Conservation (phyloP, 495 filamentous ascomycete genomes). For the Neurospora tetraspora region DNA sequence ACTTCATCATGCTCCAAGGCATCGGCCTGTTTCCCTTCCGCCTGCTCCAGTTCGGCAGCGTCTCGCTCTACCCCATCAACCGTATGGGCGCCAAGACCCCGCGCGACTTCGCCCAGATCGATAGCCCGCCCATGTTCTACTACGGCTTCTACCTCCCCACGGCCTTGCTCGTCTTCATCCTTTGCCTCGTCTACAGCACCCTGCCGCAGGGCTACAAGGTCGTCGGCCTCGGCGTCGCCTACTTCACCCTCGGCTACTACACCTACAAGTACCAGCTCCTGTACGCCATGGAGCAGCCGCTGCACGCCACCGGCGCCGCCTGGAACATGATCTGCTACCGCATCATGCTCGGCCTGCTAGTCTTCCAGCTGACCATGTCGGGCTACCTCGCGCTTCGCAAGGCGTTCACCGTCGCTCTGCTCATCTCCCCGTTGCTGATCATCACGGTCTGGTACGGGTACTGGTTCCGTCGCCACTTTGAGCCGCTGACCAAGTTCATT, state of each 20-base stretch:
- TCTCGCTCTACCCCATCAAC: slow-evolving; percentile 73
- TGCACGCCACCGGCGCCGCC: slow-evolving; percentile 85
- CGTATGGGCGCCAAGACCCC: slow-evolving; percentile 77
- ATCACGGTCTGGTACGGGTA: slow-evolving; percentile 79
- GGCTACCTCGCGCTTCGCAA: slow-evolving; percentile 69
- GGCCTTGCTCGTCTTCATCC: slow-evolving; percentile 80
- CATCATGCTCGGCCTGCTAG: slow-evolving; percentile 67
- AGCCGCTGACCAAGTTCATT: slow-evolving; percentile 84
- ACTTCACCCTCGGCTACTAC: slow-evolving; percentile 83
- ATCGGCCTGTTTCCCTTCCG: slow-evolving; percentile 88
- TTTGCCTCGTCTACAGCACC: slow-evolving; percentile 90
- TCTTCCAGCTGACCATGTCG: slow-evolving; percentile 87
- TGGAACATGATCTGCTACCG: slow-evolving; percentile 95
- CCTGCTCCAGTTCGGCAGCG: slow-evolving; percentile 79
- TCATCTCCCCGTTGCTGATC: slow-evolving; percentile 66
- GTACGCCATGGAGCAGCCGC: slow-evolving; percentile 96
- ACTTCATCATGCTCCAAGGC: slow-evolving; percentile 89
- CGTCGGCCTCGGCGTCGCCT: slow-evolving; percentile 71
- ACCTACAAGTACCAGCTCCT: slow-evolving; percentile 97
- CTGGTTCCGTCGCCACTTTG: slow-evolving; percentile 63
- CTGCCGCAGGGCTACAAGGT: slow-evolving; percentile 75
- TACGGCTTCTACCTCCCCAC: slow-evolving; percentile 95
- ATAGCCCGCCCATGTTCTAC: slow-evolving; percentile 77
- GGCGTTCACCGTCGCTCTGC: slow-evolving; percentile 57
- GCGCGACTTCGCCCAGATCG: slow-evolving; percentile 77